Evolutionary conservation across 257 asterid species (phyloP), one percentile per base, ranked within the genome.

Genomic region (Galeopsis tetrahit): DNA sequence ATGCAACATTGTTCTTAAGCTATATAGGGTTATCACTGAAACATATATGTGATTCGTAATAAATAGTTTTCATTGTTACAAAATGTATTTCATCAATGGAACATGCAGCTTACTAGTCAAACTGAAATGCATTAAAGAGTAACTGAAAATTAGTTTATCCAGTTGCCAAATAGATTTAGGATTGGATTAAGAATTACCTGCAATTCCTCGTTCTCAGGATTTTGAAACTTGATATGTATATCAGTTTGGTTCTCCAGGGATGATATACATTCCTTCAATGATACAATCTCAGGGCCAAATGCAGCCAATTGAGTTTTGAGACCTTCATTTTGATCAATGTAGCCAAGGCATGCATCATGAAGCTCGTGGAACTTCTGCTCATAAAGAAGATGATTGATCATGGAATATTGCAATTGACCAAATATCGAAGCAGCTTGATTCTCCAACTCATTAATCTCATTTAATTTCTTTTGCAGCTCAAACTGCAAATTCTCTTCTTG

Each of bases 281-380:
- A 83, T 52, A 60, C 73, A 66, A 90, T 90, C 77, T 88, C 98
- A 55, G 89, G 90, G 69, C 81, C 81, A 80, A 53, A 85, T 62
- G 89, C 90, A 35, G 86, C 86, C 73, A 95, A 66, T 73, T 84
- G 89, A 57, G 42, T 80, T 76, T 82, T 79, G 59, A 84, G 87
- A 43, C 60, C 85, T 74, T 85, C 85, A 71, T 84, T 91, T 82
- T 84, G 82, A 75, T 78, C 82, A n/a, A 72, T 53, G 68, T 82
- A 78, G 75, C 76, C 81, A 60, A 77, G 73, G 67, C 80, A 82
- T 61, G 78, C 83, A 77, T 86, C 82, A 36, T 68, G 51, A 64
- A 95, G 90, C 82, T 92, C 97, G 58, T 68, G 79, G 77, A 85
- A 78, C 89, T 85, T 95, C 82, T 86, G 92, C 86, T 90, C 93